phyloP scores from a whole-genome alignment of 768 basidiomycete species.

The Amyloporia xantha region DNA sequence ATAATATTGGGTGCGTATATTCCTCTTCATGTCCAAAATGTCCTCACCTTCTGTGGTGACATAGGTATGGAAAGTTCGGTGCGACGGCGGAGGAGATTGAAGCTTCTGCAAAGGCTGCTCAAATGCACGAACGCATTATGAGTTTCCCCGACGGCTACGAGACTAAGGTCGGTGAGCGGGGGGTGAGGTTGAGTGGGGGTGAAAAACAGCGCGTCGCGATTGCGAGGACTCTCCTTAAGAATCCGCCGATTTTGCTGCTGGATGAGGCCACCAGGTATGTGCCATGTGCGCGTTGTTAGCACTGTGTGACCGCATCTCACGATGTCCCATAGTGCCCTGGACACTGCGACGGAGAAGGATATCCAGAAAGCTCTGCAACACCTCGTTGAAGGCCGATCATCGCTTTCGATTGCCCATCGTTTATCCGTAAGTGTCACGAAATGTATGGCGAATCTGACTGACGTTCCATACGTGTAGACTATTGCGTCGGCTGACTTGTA shows the following conservation, averaged over 20 bases:
- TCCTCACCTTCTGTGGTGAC: not conserved
- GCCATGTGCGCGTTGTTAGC: not conserved
- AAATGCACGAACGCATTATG: constrained; percentile 83
- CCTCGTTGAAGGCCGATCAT: constrained; percentile 65
- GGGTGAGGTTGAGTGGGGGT: constrained; percentile 77
- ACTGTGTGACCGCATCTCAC: not conserved
- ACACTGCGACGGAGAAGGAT: constrained; percentile 86
- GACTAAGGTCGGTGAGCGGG: constrained; percentile 87
- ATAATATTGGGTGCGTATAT: constrained; percentile 59
- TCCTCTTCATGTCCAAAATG: not conserved
- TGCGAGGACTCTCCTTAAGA: constrained; percentile 80
- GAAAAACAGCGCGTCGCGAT: constrained; percentile 90
- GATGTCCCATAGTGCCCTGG: constrained; percentile 53
- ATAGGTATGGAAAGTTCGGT: constrained; percentile 72
- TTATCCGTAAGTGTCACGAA: constrained; percentile 49
- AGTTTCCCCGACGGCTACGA: constrained; percentile 83
- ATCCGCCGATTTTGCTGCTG: constrained; percentile 74
- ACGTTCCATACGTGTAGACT: constrained; percentile 37
- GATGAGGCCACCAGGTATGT: constrained; percentile 67
- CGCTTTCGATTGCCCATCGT: constrained; percentile 75
- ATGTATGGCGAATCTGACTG: too few relatives aligned
- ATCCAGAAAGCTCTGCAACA: constrained; percentile 85
- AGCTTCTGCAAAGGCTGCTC: constrained; percentile 71
- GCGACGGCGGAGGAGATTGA: constrained; percentile 69
- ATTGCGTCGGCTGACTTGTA: constrained; percentile 48